Percentiles rank a stretch among this genome's conserved stretches.
phyloP scores from a whole-genome alignment of 106 monocot genomes.

The Dioscorea alata region DNA sequence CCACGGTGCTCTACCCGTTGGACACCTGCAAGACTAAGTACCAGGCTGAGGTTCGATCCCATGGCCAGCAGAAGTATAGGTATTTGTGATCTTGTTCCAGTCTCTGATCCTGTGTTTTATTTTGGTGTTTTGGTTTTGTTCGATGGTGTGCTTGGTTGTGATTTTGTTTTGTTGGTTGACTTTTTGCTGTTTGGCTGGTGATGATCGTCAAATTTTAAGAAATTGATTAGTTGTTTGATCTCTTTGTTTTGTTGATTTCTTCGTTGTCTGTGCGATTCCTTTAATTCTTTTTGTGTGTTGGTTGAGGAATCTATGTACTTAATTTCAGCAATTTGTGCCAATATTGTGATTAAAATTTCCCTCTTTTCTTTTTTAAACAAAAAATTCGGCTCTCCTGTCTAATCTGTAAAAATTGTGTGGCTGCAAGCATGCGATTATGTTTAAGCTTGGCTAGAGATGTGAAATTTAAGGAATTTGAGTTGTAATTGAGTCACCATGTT shows the following conservation, averaged over 20 bases:
- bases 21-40: constrained; percentile 95
- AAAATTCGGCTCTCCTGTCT: too few species aligned
- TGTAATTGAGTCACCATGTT: too few species aligned
- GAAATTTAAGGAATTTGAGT: too few species aligned
- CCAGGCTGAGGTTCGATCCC: constrained; percentile 72
- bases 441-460: too few species aligned
- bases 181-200: neutral
- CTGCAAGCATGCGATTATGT: too few species aligned
- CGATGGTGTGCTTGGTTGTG: neutral
- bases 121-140: neutral
- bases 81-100: neutral
- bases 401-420: too few species aligned
- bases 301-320: too few species aligned
- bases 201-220: neutral
- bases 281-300: too few species aligned
- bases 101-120: neutral
- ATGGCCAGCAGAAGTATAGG: constrained; percentile 49
- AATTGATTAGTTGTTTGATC: neutral
- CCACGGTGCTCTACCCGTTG: constrained; percentile 79
- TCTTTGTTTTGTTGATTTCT: neutral
- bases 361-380: too few species aligned
- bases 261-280: neutral
- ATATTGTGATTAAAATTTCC: too few species aligned
- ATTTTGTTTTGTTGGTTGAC: neutral
- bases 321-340: too few species aligned